Conservation (phyloP, 345 rosid species). For the Aethionema arabicum region DNA sequence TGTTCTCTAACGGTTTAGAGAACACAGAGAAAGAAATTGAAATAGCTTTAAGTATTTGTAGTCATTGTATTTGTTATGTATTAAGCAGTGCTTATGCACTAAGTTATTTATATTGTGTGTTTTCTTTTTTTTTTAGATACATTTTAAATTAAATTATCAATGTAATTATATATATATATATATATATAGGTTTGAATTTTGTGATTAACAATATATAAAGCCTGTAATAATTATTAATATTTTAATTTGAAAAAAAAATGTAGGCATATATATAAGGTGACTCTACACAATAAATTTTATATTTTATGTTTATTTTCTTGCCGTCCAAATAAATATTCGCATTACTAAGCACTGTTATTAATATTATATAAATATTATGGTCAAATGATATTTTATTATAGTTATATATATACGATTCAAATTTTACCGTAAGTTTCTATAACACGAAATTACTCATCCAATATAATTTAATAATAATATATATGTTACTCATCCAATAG, state of each 20-base stretch:
- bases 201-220: slow-evolving; percentile 26
- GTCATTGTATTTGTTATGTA: slow-evolving; percentile 36
- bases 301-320: slow-evolving; percentile 4
- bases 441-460: too few species aligned
- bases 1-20: neutral
- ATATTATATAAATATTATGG: too few species aligned
- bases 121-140: neutral
- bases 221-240: neutral
- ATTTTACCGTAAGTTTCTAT: too few species aligned
- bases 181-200: slow-evolving; percentile 14
- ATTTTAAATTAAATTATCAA: slow-evolving; percentile 27
- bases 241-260: neutral
- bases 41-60: slow-evolving; percentile 38
- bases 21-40: slow-evolving; percentile 15
- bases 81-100: slow-evolving; percentile 45
- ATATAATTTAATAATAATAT: too few species aligned
- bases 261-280: slow-evolving; percentile 2
- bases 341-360: too few species aligned
- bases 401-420: too few species aligned
- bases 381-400: too few species aligned
- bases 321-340: slow-evolving; percentile 9
- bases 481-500: too few species aligned
- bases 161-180: neutral
- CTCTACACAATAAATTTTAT: neutral
- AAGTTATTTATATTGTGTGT: slow-evolving; percentile 26